phyloP scores from a whole-genome alignment of 169 alveolate species.

The Nephromyces sp. region DNA sequence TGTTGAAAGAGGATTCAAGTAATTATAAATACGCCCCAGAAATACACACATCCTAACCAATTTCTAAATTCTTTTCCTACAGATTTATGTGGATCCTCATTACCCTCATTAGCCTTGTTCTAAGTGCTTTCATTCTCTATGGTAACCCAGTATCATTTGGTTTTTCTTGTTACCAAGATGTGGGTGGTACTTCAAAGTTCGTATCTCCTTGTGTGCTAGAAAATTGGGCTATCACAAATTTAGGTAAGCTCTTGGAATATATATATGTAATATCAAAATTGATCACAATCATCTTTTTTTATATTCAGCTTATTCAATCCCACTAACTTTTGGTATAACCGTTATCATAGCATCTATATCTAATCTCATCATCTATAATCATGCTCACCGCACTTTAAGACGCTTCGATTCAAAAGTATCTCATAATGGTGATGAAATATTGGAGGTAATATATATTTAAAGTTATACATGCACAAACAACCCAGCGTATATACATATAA shows the following conservation, averaged over 20 bases:
- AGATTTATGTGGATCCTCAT: constrained; percentile 17
- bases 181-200: background rate
- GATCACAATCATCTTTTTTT: no score
- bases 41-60: background rate
- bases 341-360: no score
- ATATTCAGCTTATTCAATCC: no score
- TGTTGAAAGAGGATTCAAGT: background rate
- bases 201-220: background rate
- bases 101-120: constrained; percentile 1
- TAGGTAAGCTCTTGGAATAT: background rate
- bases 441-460: no score
- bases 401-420: no score
- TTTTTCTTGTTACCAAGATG: constrained; percentile 6
- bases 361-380: no score
- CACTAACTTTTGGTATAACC: no score
- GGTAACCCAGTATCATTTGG: constrained; percentile 26
- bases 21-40: background rate
- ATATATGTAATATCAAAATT: no score
- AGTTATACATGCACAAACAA: no score
- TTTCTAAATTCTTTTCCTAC: background rate
- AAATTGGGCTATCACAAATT: background rate
- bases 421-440: no score
- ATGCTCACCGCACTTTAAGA: no score
- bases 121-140: constrained; percentile 19
- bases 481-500: no score